Evolutionary conservation across 2,329 filamentous ascomycete genomes (phyloP).

Genomic region (Penicillium rolfsii): DNA sequence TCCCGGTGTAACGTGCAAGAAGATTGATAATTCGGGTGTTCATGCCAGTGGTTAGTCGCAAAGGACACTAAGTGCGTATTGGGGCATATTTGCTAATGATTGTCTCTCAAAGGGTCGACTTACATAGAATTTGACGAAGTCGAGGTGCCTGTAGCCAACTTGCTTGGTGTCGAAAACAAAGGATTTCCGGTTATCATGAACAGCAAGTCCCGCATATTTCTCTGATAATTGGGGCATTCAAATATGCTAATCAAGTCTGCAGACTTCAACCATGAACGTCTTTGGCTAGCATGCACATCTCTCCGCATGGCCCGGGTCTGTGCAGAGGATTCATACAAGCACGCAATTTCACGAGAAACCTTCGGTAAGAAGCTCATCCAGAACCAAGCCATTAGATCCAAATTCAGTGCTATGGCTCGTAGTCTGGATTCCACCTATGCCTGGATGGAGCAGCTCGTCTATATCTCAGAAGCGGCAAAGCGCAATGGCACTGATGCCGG

Average conservation of each 20-base stretch:
- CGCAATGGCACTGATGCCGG: slow-evolving; percentile 19
- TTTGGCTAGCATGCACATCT: slow-evolving; percentile 59
- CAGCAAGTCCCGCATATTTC: slow-evolving; percentile 41
- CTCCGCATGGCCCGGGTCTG: slow-evolving; percentile 63
- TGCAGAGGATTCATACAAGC: slow-evolving; percentile 56
- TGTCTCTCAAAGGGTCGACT: slow-evolving; percentile 49
- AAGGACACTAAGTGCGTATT: too few relatives aligned
- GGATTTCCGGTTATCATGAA: slow-evolving; percentile 78
- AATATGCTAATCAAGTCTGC: not conserved
- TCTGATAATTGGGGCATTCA: not conserved
- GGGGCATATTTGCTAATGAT: not conserved
- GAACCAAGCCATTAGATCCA: slow-evolving; percentile 61
- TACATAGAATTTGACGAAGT: slow-evolving; percentile 81
- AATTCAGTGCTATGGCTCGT: slow-evolving; percentile 58
- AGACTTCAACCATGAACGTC: slow-evolving; percentile 63
- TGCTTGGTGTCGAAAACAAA: slow-evolving; percentile 77
- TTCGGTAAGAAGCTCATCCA: slow-evolving; percentile 61
- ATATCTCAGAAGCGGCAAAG: slow-evolving; percentile 41
- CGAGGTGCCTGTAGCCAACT: slow-evolving; percentile 73
- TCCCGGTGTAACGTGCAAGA: slow-evolving; percentile 54
- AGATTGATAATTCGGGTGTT: slow-evolving; percentile 63
- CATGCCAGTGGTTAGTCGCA: slow-evolving; percentile 54
- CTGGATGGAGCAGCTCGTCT: slow-evolving; percentile 62
- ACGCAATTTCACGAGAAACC: slow-evolving; percentile 58
- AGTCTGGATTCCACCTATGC: slow-evolving; percentile 61